These are phyloP conservation scores for Mycena vitilis DNA, from an alignment of 768 basidiomycete species.

Conservation along the genomic window DNA sequence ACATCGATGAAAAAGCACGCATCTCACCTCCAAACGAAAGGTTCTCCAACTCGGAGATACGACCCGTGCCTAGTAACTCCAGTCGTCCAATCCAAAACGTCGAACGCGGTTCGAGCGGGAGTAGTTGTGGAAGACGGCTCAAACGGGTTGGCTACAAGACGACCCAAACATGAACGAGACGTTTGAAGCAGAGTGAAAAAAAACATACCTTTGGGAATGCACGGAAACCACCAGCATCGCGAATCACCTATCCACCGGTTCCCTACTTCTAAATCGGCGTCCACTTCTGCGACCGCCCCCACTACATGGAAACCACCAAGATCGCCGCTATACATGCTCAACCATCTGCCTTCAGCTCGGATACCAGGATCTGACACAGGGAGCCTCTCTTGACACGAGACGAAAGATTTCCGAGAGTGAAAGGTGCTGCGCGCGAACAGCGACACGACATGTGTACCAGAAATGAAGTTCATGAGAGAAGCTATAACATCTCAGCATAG, in stretches of 20 bases:
- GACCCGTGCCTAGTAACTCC: background rate
- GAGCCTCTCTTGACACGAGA: background rate
- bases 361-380: background rate
- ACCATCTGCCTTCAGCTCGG: background rate
- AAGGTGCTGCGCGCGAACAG: background rate
- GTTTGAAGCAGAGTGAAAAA: too few species aligned
- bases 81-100: background rate
- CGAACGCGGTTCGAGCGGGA: background rate
- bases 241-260: background rate
- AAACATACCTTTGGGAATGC: background rate
- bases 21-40: background rate
- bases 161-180: background rate
- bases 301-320: background rate
- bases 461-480: background rate
- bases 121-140: background rate
- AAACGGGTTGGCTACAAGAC: background rate
- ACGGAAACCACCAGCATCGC: background rate
- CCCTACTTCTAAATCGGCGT: background rate
- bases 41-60: background rate
- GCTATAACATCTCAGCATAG: background rate
- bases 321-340: background rate
- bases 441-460: background rate
- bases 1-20: too few species aligned
- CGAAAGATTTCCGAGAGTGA: background rate
- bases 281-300: background rate